A percentile compares a stretch with the other conserved stretches of the same genome.
These are phyloP conservation scores for Papiliotrema terrestris DNA, from an alignment of 1,284 basidiomycete genomes.

Conservation along the genomic window DNA sequence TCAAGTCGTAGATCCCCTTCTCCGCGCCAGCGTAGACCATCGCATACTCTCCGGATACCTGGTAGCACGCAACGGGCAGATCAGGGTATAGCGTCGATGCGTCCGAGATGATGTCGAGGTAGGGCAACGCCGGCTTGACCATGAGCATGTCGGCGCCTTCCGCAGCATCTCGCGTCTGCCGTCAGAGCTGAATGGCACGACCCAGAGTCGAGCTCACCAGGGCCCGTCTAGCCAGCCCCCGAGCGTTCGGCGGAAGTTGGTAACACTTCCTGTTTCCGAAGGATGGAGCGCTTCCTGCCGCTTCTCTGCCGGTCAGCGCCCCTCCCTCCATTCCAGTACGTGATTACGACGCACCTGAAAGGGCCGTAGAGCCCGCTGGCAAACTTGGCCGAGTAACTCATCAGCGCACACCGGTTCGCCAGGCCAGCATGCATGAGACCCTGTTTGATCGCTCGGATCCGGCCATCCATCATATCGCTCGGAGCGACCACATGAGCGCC, in stretches of 20 bases:
- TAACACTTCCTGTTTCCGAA: constrained; percentile 97
- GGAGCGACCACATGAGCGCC: constrained; percentile 98
- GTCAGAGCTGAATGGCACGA: background rate
- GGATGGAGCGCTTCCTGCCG: constrained; percentile 88
- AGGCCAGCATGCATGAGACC: constrained; percentile 75
- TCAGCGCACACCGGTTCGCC: constrained; percentile 83
- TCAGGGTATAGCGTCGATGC: constrained; percentile 77
- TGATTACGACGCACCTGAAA: constrained; percentile 67
- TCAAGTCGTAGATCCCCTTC: constrained; percentile 88
- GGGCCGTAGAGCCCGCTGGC: constrained; percentile 95
- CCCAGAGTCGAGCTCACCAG: constrained; percentile 59
- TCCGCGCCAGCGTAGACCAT: constrained; percentile 92
- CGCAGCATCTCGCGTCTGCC: constrained; percentile 75
- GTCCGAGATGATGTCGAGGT: constrained; percentile 93
- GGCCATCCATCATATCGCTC: constrained; percentile 99
- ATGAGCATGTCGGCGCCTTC: constrained; percentile 99
- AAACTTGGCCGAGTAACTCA: constrained; percentile 99
- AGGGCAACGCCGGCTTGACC: constrained; percentile 95
- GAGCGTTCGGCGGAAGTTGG: constrained; percentile 83
- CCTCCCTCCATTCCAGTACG: constrained; percentile 19
- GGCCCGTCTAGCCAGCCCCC: constrained; percentile 87
- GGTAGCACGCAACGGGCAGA: constrained; percentile 90
- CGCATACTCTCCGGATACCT: constrained; percentile 94
- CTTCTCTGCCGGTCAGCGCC: constrained; percentile 62
- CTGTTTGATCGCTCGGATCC: constrained; percentile 84